Percentiles rank a stretch among this genome's conserved stretches.
Evolutionary conservation across 345 rosid genomes (phyloP).

Genomic region (Arabidopsis suecica): DNA sequence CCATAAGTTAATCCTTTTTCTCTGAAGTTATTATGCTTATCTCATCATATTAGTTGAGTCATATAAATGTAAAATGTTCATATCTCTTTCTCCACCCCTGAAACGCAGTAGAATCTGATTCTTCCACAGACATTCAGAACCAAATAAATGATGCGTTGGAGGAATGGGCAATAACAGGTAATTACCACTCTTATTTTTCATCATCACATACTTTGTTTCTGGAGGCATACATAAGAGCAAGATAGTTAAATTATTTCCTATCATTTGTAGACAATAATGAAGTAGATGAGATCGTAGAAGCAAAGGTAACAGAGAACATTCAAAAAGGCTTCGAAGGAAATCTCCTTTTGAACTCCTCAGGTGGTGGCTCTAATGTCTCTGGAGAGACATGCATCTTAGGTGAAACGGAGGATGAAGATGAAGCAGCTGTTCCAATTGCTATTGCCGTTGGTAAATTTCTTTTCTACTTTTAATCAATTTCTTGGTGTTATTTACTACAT

Average conservation of each 20-base stretch:
- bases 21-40: background rate
- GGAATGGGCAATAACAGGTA: slow-evolving; percentile 28
- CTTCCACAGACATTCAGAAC: background rate
- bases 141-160: background rate
- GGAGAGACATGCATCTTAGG: background rate
- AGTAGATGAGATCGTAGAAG: slow-evolving; percentile 14
- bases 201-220: background rate
- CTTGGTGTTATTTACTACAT: background rate
- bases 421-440: slow-evolving; percentile 16
- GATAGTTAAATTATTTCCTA: background rate
- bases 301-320: background rate
- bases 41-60: background rate
- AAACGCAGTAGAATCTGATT: slow-evolving; percentile 9
- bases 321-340: background rate
- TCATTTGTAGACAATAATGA: slow-evolving; percentile 17
- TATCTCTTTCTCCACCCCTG: slow-evolving; percentile 1
- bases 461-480: slow-evolving; percentile 1
- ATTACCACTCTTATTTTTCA: background rate
- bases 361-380: slow-evolving; percentile 6
- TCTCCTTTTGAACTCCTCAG: slow-evolving; percentile 2
- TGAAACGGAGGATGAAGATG: background rate
- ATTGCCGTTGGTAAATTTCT: slow-evolving; percentile 19
- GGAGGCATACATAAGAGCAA: background rate
- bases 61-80: background rate
- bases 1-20: background rate